Evolutionary conservation across 805 yeast genomes (phyloP), one percentile per base, ranked within the genome.

Genomic region (Yarrowia deformans): DNA sequence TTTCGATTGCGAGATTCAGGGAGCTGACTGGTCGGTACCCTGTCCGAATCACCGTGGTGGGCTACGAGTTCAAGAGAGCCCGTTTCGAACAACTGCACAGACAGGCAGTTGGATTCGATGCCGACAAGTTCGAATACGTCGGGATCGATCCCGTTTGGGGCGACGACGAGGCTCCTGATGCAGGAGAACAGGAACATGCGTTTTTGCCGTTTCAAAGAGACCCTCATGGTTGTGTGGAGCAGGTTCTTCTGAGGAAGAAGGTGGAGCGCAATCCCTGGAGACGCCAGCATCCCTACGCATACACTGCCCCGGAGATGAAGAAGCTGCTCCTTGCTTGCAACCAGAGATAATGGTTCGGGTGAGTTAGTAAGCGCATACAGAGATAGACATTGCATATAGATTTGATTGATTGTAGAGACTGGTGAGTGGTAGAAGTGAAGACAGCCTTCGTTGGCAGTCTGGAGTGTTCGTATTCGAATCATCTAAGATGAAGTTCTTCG

Each of bases 31-130:
- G 81, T 0, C 29, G 9, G 0, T 88, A 83, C 71, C 96, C 97
- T 0, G 54, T 72, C 0, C 72, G 72, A 1, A 79, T 90, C 3
- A 84, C 87, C 0, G 81, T 91, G 3, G 84, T 87, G 3, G 95
- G 97, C 1, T 90, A 90, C 75, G 92, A 87, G 55, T 91, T 91
- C 78, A 91, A 91, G 74, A 78, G 85, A 68, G 74, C 75, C 19
- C 80, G 97, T 67, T 91, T 90, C 74, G 55, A 43, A 10, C 56
- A 68, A 8, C 49, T 75, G 39, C 78, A 75, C 56, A 29, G 43
- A 35, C 43, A 23, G n/a, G 63, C 69, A 2, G 61, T 66, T 9
- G 68, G 56, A 8, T 63, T 23, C n/a, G 46, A 48, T 3, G 29
- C 23, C 1, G 56, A 49, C 46, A 63, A 40, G 39, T 48, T 63